Base-by-base conservation (phyloP, 2,329 filamentous ascomycete species). In the Monosporascus sp. region DNA sequence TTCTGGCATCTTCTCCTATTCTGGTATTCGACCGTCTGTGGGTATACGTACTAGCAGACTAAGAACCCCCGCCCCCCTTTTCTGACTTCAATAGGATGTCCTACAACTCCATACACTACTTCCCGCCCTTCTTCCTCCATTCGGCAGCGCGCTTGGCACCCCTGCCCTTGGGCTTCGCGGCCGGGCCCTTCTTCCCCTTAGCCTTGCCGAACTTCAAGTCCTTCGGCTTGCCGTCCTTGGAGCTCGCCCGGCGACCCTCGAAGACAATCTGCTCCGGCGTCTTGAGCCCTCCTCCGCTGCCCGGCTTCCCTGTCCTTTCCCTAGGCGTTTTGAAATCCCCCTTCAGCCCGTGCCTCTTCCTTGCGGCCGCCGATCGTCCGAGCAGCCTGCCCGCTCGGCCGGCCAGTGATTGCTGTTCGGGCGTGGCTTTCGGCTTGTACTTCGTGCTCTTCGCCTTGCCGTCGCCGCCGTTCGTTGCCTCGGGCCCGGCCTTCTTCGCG, bases 301-400 rank as follows among this genome's bases (percentile, higher is more conserved):
- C 34, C n/a, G 38, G 31, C n/a, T 45, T 50, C 55, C 60, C 53
- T 18, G 54, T 56, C 55, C 55, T 61, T 11, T 61, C 59, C 53
- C 59, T 57, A 54, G 60, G 55, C 53, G 55, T 58, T 41, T 52
- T 59, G 51, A 63, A 51, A 7, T 56, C 62, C 14, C 61, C 64
- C 54, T 68, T 69, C 51, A 70, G 60, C 47, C 57, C 63, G 50
- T 60, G 65, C 54, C 65, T 68, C 60, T 79, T 70, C 55, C 79
- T 72, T 24, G 73, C 70, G 38, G 85, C 85, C 49, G 82, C 84
- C 18, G 86, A 81, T 56, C 83, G 83, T 46, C 90, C 90, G 47
- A 94, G 76, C 45, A 95, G 79, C 63, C 88, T 90, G 47, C 79
- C 75, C 2, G 88, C 86, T 54, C 90, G 83, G n/a, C 89, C 89